Evolutionary conservation across 352 stramenopile species (phyloP).

Genomic region (Peronospora destructor): DNA sequence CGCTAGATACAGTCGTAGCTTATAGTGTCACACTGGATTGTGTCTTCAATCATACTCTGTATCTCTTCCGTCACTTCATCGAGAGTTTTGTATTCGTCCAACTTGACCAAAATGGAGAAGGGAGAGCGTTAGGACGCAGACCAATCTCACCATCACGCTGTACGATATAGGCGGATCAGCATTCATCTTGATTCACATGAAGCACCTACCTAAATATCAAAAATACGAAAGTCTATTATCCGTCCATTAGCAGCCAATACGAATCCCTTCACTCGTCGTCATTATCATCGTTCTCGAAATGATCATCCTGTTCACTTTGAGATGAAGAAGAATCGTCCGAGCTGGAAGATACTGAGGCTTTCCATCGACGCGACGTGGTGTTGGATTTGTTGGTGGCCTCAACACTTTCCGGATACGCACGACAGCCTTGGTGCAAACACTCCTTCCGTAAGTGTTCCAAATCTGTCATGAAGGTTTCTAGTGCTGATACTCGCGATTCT

Average conservation of each 20-base stretch:
- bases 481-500: constrained; percentile 10
- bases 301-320: constrained; percentile 26
- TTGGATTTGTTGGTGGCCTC: constrained; percentile 18
- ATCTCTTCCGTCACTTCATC: too few relatives aligned
- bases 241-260: background rate
- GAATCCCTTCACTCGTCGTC: constrained; percentile 19
- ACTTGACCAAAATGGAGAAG: too few relatives aligned
- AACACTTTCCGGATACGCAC: constrained; percentile 30
- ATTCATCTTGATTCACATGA: background rate
- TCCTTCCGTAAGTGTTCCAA: constrained; percentile 26
- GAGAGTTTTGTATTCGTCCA: too few relatives aligned
- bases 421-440: constrained; percentile 33
- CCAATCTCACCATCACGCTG: too few relatives aligned
- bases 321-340: constrained; percentile 36
- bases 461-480: constrained; percentile 40
- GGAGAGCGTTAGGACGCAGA: too few relatives aligned
- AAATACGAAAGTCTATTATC: background rate
- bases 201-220: background rate
- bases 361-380: constrained; percentile 8
- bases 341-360: constrained; percentile 24
- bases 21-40: too few relatives aligned
- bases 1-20: too few relatives aligned
- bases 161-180: background rate
- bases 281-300: constrained; percentile 30
- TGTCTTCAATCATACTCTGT: too few relatives aligned